Conservation (phyloP, 495 filamentous ascomycete genomes). For the Recurvomyces mirabilis region DNA sequence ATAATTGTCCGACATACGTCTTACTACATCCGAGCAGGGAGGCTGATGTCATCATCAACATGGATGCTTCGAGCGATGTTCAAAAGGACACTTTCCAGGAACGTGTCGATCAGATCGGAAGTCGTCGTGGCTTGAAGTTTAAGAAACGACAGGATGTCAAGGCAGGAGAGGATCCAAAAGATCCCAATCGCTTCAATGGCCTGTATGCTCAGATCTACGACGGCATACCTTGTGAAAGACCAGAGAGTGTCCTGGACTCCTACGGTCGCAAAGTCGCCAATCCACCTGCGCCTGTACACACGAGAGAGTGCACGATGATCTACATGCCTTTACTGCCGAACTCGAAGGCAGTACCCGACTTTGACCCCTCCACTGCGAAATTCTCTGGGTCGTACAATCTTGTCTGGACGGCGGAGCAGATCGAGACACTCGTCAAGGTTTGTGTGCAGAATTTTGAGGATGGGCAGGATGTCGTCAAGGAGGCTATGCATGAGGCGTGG, state of each 20-base stretch:
- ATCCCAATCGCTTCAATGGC: constrained; percentile 23
- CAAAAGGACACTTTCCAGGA: constrained; percentile 27
- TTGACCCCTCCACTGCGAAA: constrained; percentile 26
- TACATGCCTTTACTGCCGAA: constrained; percentile 28
- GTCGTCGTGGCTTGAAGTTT: constrained; percentile 24
- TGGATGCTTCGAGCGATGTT: constrained; percentile 28
- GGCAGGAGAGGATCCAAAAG: constrained; percentile 14
- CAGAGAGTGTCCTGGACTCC: constrained; percentile 20
- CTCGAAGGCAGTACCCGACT: constrained; percentile 24
- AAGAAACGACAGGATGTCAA: constrained; percentile 20
- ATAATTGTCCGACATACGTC: constrained; percentile 26
- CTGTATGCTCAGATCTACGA: constrained; percentile 29
- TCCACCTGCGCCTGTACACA: constrained; percentile 16
- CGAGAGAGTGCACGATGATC: constrained; percentile 24
- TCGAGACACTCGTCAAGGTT: constrained; percentile 25
- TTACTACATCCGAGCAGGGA: constrained; percentile 23
- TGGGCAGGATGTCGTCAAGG: constrained; percentile 21
- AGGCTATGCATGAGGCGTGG: constrained; percentile 24
- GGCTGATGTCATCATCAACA: constrained; percentile 28
- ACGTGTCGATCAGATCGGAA: constrained; percentile 25
- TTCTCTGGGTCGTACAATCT: constrained; percentile 26
- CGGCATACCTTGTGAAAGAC: constrained; percentile 14
- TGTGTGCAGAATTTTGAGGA: constrained; percentile 21
- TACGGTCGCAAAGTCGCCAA: constrained; percentile 4
- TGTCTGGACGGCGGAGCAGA: constrained; percentile 27